phyloP scores from a whole-genome alignment of 2,329 filamentous ascomycete species.

The Penicillium sp. region DNA sequence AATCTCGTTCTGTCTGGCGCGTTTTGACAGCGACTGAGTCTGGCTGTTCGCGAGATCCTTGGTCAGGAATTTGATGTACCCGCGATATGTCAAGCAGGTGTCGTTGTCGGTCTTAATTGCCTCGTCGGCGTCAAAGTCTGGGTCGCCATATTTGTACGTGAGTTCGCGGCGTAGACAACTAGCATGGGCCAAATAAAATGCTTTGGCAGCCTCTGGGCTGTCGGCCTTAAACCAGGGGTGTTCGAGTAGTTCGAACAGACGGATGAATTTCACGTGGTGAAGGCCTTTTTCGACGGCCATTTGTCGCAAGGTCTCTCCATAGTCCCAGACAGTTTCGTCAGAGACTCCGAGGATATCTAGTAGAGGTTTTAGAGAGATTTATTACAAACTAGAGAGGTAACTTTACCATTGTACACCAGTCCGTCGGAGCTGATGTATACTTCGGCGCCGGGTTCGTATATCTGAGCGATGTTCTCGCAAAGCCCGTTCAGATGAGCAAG shows the following conservation, averaged over 20 bases:
- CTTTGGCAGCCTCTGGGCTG: slow-evolving; percentile 23
- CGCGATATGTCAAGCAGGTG: slow-evolving; percentile 29
- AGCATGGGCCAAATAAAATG: slow-evolving; percentile 26
- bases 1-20: slow-evolving; percentile 17
- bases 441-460: slow-evolving; percentile 43
- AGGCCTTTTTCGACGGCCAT: slow-evolving; percentile 36
- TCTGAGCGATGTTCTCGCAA: slow-evolving; percentile 38
- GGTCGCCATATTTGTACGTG: slow-evolving; percentile 26
- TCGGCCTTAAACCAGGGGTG: slow-evolving; percentile 23
- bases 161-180: slow-evolving; percentile 27
- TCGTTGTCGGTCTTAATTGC: slow-evolving; percentile 30
- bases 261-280: slow-evolving; percentile 36
- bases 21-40: slow-evolving; percentile 15
- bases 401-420: slow-evolving; percentile 39
- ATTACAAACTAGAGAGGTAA: neutral
- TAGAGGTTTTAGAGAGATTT: slow-evolving; percentile 22
- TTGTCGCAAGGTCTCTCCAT: slow-evolving; percentile 37
- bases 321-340: slow-evolving; percentile 44
- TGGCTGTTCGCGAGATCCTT: slow-evolving; percentile 25
- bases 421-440: slow-evolving; percentile 47
- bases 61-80: slow-evolving; percentile 30
- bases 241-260: slow-evolving; percentile 38
- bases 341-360: slow-evolving; percentile 43
- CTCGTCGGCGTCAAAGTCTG: slow-evolving; percentile 24
- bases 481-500: slow-evolving; percentile 41